Evolutionary conservation across 345 rosid species (phyloP).

Genomic region (Adansonia digitata): DNA sequence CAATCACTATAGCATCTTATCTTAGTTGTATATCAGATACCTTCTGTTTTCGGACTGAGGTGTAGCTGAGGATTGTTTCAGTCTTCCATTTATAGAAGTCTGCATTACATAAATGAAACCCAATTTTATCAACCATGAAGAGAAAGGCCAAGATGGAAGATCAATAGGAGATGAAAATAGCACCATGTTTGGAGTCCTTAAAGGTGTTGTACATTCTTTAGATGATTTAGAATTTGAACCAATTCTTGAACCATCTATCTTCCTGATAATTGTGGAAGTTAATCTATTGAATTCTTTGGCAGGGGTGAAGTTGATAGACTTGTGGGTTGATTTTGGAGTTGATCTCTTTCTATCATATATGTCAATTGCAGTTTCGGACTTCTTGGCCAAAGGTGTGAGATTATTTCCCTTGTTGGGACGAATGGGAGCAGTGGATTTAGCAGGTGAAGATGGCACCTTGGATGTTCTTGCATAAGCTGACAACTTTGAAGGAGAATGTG

Average conservation of each 20-base stretch:
- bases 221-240: constrained; percentile 33
- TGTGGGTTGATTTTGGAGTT: constrained; percentile 50
- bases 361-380: constrained; percentile 23
- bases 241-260: constrained; percentile 54
- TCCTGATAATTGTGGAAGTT: constrained; percentile 51
- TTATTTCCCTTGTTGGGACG: constrained; percentile 28
- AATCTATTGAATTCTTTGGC: constrained; percentile 53
- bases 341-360: constrained; percentile 28
- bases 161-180: constrained; percentile 4
- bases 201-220: constrained; percentile 60
- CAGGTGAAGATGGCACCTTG: constrained; percentile 34
- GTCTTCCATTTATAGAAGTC: constrained; percentile 32
- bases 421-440: constrained; percentile 23
- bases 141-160: background rate
- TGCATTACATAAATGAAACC: constrained; percentile 24
- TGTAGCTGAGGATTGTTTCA: constrained; percentile 40
- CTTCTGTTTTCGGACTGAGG: constrained; percentile 55
- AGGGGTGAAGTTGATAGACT: constrained; percentile 62
- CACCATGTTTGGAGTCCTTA: constrained; percentile 57
- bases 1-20: background rate
- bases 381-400: constrained; percentile 35
- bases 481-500: constrained; percentile 27
- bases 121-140: constrained; percentile 8
- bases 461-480: constrained; percentile 21
- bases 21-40: constrained; percentile 24